Conservation (phyloP, 164 flowering plant genomes). For the Brasenia schreberi region DNA sequence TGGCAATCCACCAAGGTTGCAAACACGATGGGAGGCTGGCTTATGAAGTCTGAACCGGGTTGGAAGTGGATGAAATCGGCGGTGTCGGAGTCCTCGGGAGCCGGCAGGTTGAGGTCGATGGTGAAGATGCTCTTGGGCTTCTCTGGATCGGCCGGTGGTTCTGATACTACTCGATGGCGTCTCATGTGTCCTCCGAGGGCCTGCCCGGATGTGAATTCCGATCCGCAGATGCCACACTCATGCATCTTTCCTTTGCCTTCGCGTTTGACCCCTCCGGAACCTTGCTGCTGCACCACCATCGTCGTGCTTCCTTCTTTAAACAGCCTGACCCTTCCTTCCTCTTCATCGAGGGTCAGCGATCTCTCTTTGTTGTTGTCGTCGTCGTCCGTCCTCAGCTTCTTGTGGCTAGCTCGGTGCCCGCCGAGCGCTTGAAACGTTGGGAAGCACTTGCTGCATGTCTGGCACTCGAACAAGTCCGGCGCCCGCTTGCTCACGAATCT, state of each 20-base stretch:
- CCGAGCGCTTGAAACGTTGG: slow-evolving; percentile 59
- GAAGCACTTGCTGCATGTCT: slow-evolving; percentile 42
- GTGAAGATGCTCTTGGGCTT: slow-evolving; percentile 16
- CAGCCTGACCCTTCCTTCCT: not conserved
- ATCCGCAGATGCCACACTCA: slow-evolving; percentile 50
- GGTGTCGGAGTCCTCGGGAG: slow-evolving; percentile 48
- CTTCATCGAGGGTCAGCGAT: not conserved
- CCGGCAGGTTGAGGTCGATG: slow-evolving; percentile 81
- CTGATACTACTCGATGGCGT: slow-evolving; percentile 24
- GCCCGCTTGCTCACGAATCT: not conserved
- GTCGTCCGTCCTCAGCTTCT: slow-evolving; percentile 20
- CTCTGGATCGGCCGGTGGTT: slow-evolving; percentile 8
- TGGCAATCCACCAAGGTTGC: slow-evolving; percentile 64
- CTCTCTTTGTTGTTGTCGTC: not conserved
- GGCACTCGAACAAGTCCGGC: slow-evolving; percentile 33
- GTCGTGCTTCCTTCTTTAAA: not conserved
- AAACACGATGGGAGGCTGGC: slow-evolving; percentile 19
- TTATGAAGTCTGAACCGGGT: slow-evolving; percentile 2
- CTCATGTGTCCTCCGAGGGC: slow-evolving; percentile 71
- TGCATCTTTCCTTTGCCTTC: slow-evolving; percentile 22
- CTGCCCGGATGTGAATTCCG: slow-evolving; percentile 49
- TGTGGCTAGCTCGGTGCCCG: slow-evolving; percentile 62
- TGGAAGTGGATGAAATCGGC: slow-evolving; percentile 6
- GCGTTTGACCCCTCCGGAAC: not conserved
- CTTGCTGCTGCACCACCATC: not conserved